Base-by-base conservation (phyloP, 1,139 yeast species). In the Suhomyces terraborum region DNA sequence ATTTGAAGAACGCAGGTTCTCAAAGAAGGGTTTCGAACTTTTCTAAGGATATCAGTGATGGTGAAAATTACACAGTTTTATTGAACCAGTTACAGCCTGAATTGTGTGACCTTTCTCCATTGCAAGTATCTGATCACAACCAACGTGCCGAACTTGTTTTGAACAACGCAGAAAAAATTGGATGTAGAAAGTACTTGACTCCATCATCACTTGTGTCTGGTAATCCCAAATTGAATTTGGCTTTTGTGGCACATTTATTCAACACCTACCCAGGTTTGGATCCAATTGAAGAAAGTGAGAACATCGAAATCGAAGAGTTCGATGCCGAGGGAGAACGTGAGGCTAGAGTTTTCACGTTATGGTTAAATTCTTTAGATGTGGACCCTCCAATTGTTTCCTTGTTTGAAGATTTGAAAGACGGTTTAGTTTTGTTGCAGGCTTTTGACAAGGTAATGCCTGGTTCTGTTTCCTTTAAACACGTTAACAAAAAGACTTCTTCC, bases 281-380 rank as follows among this genome's bases (percentile, higher is more conserved):
- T 48, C 98, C 98, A 48, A 80, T 93, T 51, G 95, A 88, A 59
- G 98, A 93, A 65, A 80, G 76, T 46, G 98, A 93, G 62, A 84
- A 82, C 56, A 85, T 87, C 21, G 94, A 84, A 58, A 87, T 91
- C 54, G 93, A 85, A 62, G 98, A 89, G 53, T 93, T 94, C 58
- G 99, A 93, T 62, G 98, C 98, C 13, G 98, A 94, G 69, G 99
- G 99, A 49, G 99, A 93, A 69, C 85, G 98, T 69, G 99, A 93
- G 70, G 98, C 98, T 1, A 82, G 99, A 62, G 99, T 93, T 4
- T 93, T 93, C 67, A 94, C 98, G 9, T 73, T 93, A 55, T 93
- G 98, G 98, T 80, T 93, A 59, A 93, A 93, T 66, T 88, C 97
- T 1, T 77, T 93, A 56, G 98, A 94, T 55, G 98, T 93, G 13